Conservation (phyloP, 495 filamentous ascomycete species). For the Cladorrhinum samala region DNA sequence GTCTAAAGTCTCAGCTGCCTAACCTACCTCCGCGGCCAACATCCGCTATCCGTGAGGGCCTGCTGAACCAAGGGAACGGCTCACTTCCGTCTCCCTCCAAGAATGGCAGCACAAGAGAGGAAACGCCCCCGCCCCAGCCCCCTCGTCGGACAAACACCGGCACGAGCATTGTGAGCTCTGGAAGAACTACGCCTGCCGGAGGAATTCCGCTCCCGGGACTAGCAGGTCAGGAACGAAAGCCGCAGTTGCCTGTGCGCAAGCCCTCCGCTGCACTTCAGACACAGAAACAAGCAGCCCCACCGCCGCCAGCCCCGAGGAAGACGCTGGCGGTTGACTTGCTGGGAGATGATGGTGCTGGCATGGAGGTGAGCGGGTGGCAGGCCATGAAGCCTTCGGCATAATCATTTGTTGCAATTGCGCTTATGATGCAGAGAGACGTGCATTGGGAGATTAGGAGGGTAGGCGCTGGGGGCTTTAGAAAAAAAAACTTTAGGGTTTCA, state of each 20-base stretch:
- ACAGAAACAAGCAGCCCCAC: conserved; percentile 18
- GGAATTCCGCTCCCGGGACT: conserved; percentile 21
- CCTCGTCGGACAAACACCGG: conserved; percentile 15
- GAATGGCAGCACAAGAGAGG: conserved; percentile 3
- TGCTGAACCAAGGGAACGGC: neutral
- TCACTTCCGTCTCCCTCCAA: neutral
- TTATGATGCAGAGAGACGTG: neutral
- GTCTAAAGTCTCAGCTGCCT: neutral
- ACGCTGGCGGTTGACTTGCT: conserved; percentile 33
- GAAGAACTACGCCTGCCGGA: conserved; percentile 13
- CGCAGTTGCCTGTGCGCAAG: conserved; percentile 17
- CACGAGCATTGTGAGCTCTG: conserved; percentile 6
- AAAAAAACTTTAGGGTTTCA: too few species aligned
- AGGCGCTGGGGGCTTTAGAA: neutral
- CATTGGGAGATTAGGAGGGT: neutral
- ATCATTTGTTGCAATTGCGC: neutral
- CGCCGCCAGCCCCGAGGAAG: conserved; percentile 22
- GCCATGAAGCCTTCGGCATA: conserved; percentile 36
- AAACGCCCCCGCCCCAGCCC: conserved; percentile 5
- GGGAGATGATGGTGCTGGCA: conserved; percentile 27
- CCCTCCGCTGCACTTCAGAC: conserved; percentile 3
- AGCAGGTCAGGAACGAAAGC: conserved; percentile 5
- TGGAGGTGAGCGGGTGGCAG: conserved; percentile 42
- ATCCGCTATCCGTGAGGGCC: conserved; percentile 1
- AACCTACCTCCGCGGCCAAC: conserved; percentile 9